These are phyloP conservation scores for Stygiomarasmius scandens DNA, from an alignment of 1,284 basidiomycete genomes.

Conservation along the genomic window DNA sequence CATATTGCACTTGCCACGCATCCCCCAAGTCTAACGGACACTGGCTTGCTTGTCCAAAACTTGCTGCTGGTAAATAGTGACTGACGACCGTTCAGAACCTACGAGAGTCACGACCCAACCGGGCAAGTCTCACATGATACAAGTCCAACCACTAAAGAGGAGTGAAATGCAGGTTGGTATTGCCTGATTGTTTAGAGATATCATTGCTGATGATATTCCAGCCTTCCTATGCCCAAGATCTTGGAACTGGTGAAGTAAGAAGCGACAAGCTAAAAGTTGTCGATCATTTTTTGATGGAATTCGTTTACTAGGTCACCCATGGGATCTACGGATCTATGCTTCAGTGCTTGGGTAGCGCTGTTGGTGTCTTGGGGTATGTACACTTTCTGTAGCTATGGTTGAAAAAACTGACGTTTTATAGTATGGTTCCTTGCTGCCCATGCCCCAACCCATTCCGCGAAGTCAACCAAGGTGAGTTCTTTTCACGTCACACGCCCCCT, in stretches of 20 bases:
- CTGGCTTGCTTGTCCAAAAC: not conserved
- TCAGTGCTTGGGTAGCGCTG: constrained; percentile 59
- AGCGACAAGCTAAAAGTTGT: constrained; percentile 13
- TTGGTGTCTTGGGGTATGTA: constrained; percentile 61
- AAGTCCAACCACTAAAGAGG: constrained; percentile 80
- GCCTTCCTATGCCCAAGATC: constrained; percentile 89
- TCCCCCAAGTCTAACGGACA: not conserved
- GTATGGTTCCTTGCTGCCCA: constrained; percentile 85
- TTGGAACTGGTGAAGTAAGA: constrained; percentile 66
- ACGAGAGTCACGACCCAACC: constrained; percentile 2
- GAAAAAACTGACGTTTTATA: no score
- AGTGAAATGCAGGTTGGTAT: constrained; percentile 80
- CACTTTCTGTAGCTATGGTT: no score
- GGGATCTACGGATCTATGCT: constrained; percentile 86
- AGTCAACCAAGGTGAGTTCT: constrained; percentile 69
- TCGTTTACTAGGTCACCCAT: constrained; percentile 73
- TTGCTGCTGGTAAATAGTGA: constrained; percentile 9
- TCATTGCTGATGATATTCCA: constrained; percentile 29
- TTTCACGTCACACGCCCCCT: constrained; percentile 2
- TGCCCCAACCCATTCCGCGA: constrained; percentile 78
- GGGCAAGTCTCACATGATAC: constrained; percentile 47
- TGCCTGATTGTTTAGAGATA: constrained; percentile 18
- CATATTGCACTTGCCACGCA: constrained; percentile 1
- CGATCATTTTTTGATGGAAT: no score
- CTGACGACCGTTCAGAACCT: constrained; percentile 12